These are phyloP conservation scores for Orbilia blumenaviensis DNA, from an alignment of 2,329 filamentous ascomycete species.

Conservation along the genomic window DNA sequence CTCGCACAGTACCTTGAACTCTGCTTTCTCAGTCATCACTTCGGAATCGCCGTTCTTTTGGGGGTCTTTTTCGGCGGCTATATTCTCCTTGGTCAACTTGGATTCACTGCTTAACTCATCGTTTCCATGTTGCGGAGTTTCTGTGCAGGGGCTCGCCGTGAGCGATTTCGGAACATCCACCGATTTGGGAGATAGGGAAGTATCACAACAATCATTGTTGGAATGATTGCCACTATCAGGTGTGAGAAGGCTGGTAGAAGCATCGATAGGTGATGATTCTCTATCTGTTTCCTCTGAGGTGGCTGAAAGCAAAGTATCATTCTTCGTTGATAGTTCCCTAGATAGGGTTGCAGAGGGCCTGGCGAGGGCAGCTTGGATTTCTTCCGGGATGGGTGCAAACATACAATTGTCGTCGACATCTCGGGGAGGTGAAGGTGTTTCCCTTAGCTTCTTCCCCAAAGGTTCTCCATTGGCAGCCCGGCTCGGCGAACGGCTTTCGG, in stretches of 20 bases:
- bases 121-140: neutral
- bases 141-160: neutral
- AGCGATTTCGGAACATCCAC: neutral
- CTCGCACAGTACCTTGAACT: conserved; percentile 13
- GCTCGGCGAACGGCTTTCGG: conserved; percentile 41
- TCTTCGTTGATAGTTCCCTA: neutral
- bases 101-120: neutral
- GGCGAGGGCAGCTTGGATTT: conserved; percentile 1
- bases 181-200: neutral
- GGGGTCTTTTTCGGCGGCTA: conserved; percentile 8
- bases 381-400: conserved; percentile 22
- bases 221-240: conserved; percentile 14
- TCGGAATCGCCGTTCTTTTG: neutral
- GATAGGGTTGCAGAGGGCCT: neutral
- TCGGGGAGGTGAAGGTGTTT: conserved; percentile 41
- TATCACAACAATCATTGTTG: conserved; percentile 35
- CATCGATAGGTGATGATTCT: neutral
- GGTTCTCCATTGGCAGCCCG: conserved; percentile 46
- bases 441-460: conserved; percentile 38
- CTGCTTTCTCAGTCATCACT: neutral
- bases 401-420: conserved; percentile 40
- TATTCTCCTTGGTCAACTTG: conserved; percentile 9
- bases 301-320: neutral
- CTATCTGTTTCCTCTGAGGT: neutral
- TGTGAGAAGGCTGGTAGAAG: neutral